phyloP scores from a whole-genome alignment of 306 rosid genomes.

The Ceratonia siliqua region DNA sequence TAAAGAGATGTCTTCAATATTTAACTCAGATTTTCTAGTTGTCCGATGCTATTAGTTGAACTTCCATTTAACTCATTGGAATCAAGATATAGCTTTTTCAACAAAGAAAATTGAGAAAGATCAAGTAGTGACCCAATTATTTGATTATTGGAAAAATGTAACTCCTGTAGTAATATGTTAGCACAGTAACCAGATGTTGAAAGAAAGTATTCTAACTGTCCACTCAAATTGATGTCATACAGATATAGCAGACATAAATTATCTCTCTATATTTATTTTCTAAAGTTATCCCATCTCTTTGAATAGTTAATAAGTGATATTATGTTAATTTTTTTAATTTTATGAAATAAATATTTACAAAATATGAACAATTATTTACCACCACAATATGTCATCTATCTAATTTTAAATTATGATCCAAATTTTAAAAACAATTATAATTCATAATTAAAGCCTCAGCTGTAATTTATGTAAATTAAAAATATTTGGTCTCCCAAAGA shows the following conservation, averaged over 20 bases:
- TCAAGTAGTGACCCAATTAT: neutral
- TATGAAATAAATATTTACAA: too few relatives aligned
- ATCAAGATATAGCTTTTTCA: neutral
- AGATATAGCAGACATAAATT: neutral
- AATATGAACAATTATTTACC: too few relatives aligned
- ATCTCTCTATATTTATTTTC: too few relatives aligned
- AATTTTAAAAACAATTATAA: too few relatives aligned
- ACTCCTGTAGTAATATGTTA: neutral
- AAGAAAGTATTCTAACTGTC: neutral
- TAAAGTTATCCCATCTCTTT: too few relatives aligned
- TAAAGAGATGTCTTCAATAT: accelerated
- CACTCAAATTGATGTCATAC: neutral
- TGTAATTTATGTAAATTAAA: too few relatives aligned
- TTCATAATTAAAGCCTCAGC: too few relatives aligned
- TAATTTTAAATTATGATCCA: too few relatives aligned
- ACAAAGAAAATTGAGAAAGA: neutral
- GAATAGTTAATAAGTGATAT: too few relatives aligned
- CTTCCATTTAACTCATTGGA: neutral
- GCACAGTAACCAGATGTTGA: neutral
- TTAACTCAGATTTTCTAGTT: neutral
- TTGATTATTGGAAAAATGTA: neutral
- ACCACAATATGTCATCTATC: too few relatives aligned
- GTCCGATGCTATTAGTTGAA: neutral
- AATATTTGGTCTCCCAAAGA: too few relatives aligned
- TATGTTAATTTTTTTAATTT: too few relatives aligned